A percentile compares a stretch with the other conserved stretches of the same genome.
phyloP scores from a whole-genome alignment of 2,329 filamentous ascomycete genomes.

The Metarhizium guizhouense region DNA sequence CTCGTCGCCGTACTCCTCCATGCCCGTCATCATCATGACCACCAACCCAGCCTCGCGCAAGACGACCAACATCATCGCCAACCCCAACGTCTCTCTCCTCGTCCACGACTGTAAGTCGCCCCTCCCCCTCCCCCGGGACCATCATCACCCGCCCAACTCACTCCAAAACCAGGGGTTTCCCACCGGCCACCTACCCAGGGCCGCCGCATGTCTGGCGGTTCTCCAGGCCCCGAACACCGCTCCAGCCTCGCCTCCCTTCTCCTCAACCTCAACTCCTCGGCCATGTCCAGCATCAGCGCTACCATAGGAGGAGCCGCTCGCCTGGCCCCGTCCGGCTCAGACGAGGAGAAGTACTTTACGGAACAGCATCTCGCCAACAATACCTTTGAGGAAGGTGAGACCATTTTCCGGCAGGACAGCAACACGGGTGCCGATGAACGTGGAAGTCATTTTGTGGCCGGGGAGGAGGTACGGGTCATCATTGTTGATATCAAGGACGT shows the following conservation, averaged over 20 bases:
- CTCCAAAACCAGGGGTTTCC: conserved; percentile 58
- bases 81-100: conserved; percentile 84
- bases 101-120: conserved; percentile 70
- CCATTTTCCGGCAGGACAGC: conserved; percentile 21
- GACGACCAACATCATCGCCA: conserved; percentile 70
- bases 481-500: conserved; percentile 78
- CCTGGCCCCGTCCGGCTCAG: conserved; percentile 62
- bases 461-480: conserved; percentile 78
- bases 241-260: conserved; percentile 76
- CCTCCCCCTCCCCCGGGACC: background rate
- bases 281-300: conserved; percentile 78
- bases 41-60: conserved; percentile 73
- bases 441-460: conserved; percentile 62
- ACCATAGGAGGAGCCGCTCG: conserved; percentile 86
- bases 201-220: conserved; percentile 49
- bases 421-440: conserved; percentile 42
- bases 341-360: conserved; percentile 79
- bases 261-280: conserved; percentile 83
- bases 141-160: background rate
- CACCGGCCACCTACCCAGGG: conserved; percentile 74
- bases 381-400: conserved; percentile 57
- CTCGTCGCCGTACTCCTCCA: conserved; percentile 55
- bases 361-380: conserved; percentile 85
- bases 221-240: conserved; percentile 53
- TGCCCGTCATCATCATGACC: conserved; percentile 93